Percentiles rank a stretch among this genome's conserved stretches.
These are phyloP conservation scores for baker's yeast (Saccharomyces cerevisiae) DNA, from an alignment of 805 yeast genomes.

Conservation along the genomic window DNA sequence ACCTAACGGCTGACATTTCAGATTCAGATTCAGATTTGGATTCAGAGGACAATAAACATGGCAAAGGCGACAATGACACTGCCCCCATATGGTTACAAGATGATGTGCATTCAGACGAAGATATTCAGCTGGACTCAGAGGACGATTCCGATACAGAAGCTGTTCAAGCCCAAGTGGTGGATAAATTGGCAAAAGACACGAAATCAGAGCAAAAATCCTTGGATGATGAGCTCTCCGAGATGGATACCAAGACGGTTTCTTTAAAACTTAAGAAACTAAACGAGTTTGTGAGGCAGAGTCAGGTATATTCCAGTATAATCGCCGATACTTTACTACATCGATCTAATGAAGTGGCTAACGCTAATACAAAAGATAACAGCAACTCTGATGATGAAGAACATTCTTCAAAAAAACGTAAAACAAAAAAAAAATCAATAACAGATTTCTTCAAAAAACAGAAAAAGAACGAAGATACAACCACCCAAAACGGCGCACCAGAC, in stretches of 20 bases:
- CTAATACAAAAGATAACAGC: constrained; percentile 11
- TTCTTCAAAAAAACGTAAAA: constrained; percentile 16
- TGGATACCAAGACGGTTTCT: constrained; percentile 41
- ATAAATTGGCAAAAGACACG: constrained; percentile 6
- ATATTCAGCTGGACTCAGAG: constrained; percentile 23
- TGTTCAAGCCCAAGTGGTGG: constrained; percentile 11
- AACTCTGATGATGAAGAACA: constrained; percentile 16
- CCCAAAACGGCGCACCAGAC: constrained; percentile 6
- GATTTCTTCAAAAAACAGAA: constrained; percentile 16
- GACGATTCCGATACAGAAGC: constrained; percentile 8
- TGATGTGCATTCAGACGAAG: constrained; percentile 9
- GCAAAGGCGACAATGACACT: constrained; percentile 1
- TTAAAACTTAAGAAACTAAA: constrained; percentile 58
- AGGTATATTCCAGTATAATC: constrained; percentile 77
- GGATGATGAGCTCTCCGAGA: constrained; percentile 17
- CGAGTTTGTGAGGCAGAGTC: constrained; percentile 76
- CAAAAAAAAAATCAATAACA: constrained; percentile 12
- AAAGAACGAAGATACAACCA: constrained; percentile 4
- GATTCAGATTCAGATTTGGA: constrained; percentile 8
- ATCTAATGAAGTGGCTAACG: constrained; percentile 32
- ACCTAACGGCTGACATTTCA: constrained; percentile 18
- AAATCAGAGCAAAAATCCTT: constrained; percentile 4
- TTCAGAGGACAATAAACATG: constrained; percentile 7
- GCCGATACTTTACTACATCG: constrained; percentile 58
- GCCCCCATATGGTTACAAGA: constrained; percentile 25